Evolutionary conservation across 106 monocot species (phyloP).

Genomic region (Dendrobium chrysotoxum): DNA sequence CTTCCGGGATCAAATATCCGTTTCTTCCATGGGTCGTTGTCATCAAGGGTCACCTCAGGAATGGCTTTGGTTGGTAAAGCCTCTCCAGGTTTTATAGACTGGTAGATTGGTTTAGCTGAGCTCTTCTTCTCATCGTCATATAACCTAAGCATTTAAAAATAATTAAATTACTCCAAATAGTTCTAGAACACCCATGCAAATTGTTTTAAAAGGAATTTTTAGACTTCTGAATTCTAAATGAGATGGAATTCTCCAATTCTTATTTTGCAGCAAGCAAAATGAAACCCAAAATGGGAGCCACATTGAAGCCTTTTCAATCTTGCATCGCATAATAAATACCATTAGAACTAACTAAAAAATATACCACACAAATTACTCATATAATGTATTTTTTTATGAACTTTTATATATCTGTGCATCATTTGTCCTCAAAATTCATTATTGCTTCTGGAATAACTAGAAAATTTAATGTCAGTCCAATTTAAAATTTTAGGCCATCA

Average conservation of each 20-base stretch:
- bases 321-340: neutral
- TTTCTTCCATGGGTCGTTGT: conserved; percentile 40
- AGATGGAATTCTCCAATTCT: neutral
- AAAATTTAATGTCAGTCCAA: neutral
- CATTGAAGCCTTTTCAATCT: neutral
- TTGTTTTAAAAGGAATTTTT: neutral
- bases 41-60: conserved; percentile 12
- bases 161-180: neutral
- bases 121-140: conserved; percentile 36
- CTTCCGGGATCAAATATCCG: conserved; percentile 60
- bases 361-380: neutral
- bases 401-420: neutral
- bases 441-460: neutral
- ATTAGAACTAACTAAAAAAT: conserved; percentile 1
- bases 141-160: conserved; percentile 30
- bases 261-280: neutral
- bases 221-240: neutral
- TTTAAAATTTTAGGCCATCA: no score
- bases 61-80: conserved; percentile 7
- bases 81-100: conserved; percentile 12
- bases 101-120: conserved; percentile 18
- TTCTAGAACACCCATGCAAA: neutral
- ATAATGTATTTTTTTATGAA: neutral
- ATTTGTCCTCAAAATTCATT: conserved; percentile 1
- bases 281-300: neutral